A percentile compares a stretch with the other conserved stretches of the same genome.
Evolutionary conservation across 2,329 filamentous ascomycete species (phyloP).

Genomic region (Tolypocladium album): DNA sequence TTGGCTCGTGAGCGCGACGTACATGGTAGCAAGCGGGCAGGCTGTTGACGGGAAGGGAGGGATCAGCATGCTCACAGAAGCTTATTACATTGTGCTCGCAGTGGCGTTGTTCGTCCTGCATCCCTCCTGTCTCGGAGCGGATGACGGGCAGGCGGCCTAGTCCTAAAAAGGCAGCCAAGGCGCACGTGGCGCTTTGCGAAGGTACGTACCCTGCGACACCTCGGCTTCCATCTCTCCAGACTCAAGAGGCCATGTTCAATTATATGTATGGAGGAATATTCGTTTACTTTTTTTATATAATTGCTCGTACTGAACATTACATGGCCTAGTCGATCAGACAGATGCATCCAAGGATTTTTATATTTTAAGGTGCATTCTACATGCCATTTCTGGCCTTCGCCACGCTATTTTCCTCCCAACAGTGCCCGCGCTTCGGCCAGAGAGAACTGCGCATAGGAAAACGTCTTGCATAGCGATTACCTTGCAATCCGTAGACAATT

Average conservation of each 20-base stretch:
- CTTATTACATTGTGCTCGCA: not conserved
- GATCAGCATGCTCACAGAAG: not conserved
- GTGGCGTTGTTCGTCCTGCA: not conserved
- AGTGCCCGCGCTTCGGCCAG: too few relatives aligned
- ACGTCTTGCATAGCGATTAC: too few relatives aligned
- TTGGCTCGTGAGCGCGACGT: conserved; percentile 2
- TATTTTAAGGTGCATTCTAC: not conserved
- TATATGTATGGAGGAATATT: too few relatives aligned
- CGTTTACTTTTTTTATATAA: too few relatives aligned
- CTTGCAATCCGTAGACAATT: too few relatives aligned
- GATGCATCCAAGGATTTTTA: not conserved
- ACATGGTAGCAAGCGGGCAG: conserved; percentile 2
- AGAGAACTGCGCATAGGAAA: not conserved
- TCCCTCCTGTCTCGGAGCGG: not conserved
- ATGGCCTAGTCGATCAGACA: not conserved
- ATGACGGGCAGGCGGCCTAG: conserved; percentile 11
- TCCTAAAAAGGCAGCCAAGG: conserved; percentile 18
- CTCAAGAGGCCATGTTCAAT: not conserved
- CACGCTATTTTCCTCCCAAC: not conserved
- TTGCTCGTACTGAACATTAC: too few relatives aligned
- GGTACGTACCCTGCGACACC: not conserved
- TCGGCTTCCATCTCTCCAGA: not conserved
- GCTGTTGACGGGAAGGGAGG: not conserved
- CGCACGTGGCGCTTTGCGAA: conserved; percentile 7
- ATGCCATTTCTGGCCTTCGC: not conserved